These are phyloP conservation scores for Leishmania lainsoni DNA, from an alignment of 208 protist genomes.

Conservation along the genomic window DNA sequence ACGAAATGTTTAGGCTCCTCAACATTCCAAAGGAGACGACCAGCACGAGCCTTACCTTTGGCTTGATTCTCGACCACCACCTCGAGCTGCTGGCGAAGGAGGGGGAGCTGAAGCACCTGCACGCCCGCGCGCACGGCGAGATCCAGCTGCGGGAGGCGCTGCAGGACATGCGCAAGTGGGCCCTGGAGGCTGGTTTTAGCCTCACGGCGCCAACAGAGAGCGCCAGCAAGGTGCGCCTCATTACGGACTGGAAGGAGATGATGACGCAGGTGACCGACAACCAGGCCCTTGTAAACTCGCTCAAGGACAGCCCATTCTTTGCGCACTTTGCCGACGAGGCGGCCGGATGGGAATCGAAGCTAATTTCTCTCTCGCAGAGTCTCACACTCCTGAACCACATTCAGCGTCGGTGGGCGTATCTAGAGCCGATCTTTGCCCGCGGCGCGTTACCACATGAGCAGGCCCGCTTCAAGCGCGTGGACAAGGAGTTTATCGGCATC, in stretches of 20 bases:
- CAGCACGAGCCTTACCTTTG: conserved; percentile 88
- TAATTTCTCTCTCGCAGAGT: conserved; percentile 81
- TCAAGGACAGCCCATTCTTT: conserved; percentile 97
- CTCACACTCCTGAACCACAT: conserved; percentile 93
- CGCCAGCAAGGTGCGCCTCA: conserved; percentile 83
- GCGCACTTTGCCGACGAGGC: conserved; percentile 93
- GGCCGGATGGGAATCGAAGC: conserved; percentile 89
- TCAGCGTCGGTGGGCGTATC: conserved; percentile 97
- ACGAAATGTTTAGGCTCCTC: conserved; percentile 92
- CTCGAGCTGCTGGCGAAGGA: conserved; percentile 80
- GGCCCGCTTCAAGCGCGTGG: conserved; percentile 95
- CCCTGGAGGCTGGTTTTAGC: conserved; percentile 87
- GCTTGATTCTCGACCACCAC: conserved; percentile 86
- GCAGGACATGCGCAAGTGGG: conserved; percentile 94
- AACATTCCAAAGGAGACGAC: conserved; percentile 73
- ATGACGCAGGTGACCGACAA: conserved; percentile 96
- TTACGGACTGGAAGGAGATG: conserved; percentile 98
- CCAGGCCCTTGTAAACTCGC: conserved; percentile 93
- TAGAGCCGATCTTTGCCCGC: conserved; percentile 98
- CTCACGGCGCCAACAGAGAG: conserved; percentile 69
- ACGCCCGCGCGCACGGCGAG: conserved; percentile 93
- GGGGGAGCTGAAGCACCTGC: conserved; percentile 91
- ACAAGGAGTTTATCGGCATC: conserved; percentile 95
- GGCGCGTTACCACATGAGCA: conserved; percentile 97
- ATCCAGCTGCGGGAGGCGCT: conserved; percentile 95